A percentile compares a stretch with the other conserved stretches of the same genome.
Evolutionary conservation across 1,139 yeast genomes (phyloP).

Genomic region (Kodamaea sp.): DNA sequence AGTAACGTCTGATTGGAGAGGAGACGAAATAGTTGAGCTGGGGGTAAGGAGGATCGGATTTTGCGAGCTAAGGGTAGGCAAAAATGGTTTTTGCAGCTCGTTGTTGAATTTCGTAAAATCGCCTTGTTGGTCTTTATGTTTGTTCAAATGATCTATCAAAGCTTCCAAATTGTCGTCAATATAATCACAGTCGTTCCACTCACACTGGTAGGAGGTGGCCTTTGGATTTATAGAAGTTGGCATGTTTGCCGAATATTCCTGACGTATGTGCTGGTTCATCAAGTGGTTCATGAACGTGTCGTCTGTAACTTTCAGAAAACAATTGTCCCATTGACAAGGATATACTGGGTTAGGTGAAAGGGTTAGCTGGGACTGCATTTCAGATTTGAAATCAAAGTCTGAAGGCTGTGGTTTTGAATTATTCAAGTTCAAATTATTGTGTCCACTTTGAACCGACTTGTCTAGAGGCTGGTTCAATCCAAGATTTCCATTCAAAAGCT

Average conservation of each 20-base stretch:
- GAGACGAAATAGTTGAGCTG: conserved; percentile 9
- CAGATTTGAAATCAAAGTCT: conserved; percentile 1
- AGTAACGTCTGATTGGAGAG: neutral
- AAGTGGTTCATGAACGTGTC: conserved; percentile 58
- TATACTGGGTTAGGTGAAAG: conserved; percentile 9
- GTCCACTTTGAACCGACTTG: neutral
- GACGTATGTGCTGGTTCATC: conserved; percentile 54
- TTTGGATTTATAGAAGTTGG: conserved; percentile 13
- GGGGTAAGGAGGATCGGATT: conserved; percentile 19
- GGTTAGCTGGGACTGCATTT: neutral
- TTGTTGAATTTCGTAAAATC: neutral
- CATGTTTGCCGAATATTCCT: conserved; percentile 19
- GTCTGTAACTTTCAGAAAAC: conserved; percentile 43
- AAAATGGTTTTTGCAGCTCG: neutral
- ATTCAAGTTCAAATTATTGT: neutral
- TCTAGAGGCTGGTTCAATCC: neutral
- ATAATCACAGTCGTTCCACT: conserved; percentile 71
- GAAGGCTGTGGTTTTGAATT: neutral
- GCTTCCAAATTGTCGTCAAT: conserved; percentile 51
- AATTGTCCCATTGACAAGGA: conserved; percentile 61
- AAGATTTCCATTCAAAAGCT: conserved; percentile 13
- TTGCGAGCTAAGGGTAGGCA: conserved; percentile 11
- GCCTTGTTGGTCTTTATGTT: conserved; percentile 37
- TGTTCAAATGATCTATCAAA: conserved; percentile 61
- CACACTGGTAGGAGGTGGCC: conserved; percentile 49